Percentiles rank a stretch among this genome's conserved stretches.
These are phyloP conservation scores for Platanthera zijinensis DNA, from an alignment of 106 monocot species.

Conservation along the genomic window DNA sequence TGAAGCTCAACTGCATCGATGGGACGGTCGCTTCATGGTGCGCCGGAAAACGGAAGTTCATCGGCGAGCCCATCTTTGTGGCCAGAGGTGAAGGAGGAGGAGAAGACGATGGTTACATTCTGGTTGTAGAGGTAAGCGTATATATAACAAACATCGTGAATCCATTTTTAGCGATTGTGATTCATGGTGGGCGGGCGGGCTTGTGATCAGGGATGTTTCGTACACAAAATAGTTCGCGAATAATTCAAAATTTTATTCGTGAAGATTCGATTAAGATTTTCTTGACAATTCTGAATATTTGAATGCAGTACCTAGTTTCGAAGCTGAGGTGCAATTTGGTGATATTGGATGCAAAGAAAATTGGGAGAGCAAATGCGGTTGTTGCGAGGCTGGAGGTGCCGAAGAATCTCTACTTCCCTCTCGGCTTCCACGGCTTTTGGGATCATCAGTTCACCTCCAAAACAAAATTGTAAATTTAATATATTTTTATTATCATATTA, in stretches of 20 bases:
- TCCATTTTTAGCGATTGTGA: too few relatives aligned
- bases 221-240: too few relatives aligned
- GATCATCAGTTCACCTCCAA: background rate
- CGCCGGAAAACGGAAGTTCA: constrained; percentile 40
- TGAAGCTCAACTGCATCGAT: constrained; percentile 37
- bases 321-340: constrained; percentile 68
- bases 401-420: constrained; percentile 60
- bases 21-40: constrained; percentile 48
- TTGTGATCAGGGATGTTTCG: background rate
- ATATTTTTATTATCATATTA: too few relatives aligned
- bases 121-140: constrained; percentile 62
- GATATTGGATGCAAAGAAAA: constrained; percentile 60
- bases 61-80: constrained; percentile 82
- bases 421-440: constrained; percentile 95
- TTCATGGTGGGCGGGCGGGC: background rate
- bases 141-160: background rate
- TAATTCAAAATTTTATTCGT: too few relatives aligned
- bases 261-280: too few relatives aligned
- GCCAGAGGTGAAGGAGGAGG: constrained; percentile 29
- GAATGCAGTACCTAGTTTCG: constrained; percentile 67
- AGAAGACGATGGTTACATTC: constrained; percentile 80
- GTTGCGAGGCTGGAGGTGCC: constrained; percentile 82
- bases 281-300: background rate
- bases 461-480: too few relatives aligned
- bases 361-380: constrained; percentile 42